Evolutionary conservation across 805 yeast species (phyloP), one percentile per base, ranked within the genome.

Genomic region (Maudiozyma bulderi): DNA sequence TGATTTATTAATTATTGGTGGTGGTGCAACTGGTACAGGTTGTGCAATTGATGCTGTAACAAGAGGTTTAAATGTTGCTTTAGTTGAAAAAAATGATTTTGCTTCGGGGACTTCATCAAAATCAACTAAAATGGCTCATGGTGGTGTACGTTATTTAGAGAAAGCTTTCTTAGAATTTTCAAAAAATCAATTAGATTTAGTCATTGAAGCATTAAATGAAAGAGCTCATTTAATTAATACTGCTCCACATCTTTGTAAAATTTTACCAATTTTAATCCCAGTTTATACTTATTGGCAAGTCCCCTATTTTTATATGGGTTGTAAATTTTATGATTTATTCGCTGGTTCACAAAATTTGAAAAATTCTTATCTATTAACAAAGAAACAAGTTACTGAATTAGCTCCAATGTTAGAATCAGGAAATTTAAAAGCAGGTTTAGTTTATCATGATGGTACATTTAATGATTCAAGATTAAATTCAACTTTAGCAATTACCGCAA

Each of bases 21-120:
- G 96, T 57, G 98, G 98, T 64, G 97, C 97, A 39, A 83, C 93
- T 13, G 98, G 98, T 54, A 73, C 96, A 5, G 98, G 97, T 52
- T 79, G 87, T 44, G 97, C 96, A 1, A 72, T 90, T 42, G 98
- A 90, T 69, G 96, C 96, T 37, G 78, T 84, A 31, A 78, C 95
- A 41, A 77, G 98, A 67, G 97, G 97, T 44, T 77, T 89, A 57
- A 86, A 87, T 61, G 96, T 88, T 41, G 86, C 95, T 46, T 67
- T 90, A 50, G 76, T 90, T 51, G 98, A 90, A 68, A 84, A 84
- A 63, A 81, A 80, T 55, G 98, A 90, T 72, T 90, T 85, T 63
- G 95, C 96, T 7, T 76, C 88, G 8, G 96, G 96, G 40, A 91
- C 97, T 13, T 85, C 95, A 8, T 88, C 96, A 35, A 86, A 89